Conservation (phyloP, 2,329 filamentous ascomycete genomes). For the Cladosporium sp. region DNA sequence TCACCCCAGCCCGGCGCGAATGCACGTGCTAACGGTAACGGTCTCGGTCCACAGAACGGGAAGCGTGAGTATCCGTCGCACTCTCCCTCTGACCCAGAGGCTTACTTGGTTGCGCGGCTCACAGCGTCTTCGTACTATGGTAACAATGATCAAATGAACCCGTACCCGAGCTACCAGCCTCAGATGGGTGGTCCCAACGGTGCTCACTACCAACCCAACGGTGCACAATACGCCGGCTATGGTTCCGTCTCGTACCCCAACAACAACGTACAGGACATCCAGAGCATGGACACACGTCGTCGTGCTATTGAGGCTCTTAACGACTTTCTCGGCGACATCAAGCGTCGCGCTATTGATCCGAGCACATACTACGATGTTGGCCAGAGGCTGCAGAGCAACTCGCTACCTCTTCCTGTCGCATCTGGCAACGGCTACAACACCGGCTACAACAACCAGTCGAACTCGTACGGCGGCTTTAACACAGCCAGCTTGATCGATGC, state of each 20-base stretch:
- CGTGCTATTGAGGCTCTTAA: slow-evolving; percentile 79
- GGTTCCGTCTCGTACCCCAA: slow-evolving; percentile 46
- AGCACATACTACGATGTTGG: slow-evolving; percentile 87
- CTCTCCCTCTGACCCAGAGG: slow-evolving; percentile 15
- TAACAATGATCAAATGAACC: slow-evolving; percentile 29
- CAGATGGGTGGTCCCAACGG: slow-evolving; percentile 20
- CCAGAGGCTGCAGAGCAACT: slow-evolving; percentile 73
- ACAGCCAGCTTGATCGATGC: slow-evolving; percentile 32
- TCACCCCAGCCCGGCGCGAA: slow-evolving; percentile 53
- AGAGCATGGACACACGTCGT: slow-evolving; percentile 66
- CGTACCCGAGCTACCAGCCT: slow-evolving; percentile 29
- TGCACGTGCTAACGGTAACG: slow-evolving; percentile 21
- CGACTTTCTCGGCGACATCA: slow-evolving; percentile 90
- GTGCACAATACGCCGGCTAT: slow-evolving; percentile 33
- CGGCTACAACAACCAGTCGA: slow-evolving; percentile 30
- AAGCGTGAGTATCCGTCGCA: slow-evolving; percentile 37
- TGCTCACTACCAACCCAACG: slow-evolving; percentile 22
- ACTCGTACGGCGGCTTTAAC: slow-evolving; percentile 24
- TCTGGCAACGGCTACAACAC: slow-evolving; percentile 35
- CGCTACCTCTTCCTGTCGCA: slow-evolving; percentile 41
- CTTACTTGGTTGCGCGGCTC: slow-evolving; percentile 16
- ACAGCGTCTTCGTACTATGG: slow-evolving; percentile 31
- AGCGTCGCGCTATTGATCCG: slow-evolving; percentile 86
- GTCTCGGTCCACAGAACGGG: slow-evolving; percentile 34
- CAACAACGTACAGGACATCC: slow-evolving; percentile 32